A percentile compares a stretch with the other conserved stretches of the same genome.
Conservation (phyloP, 768 basidiomycete genomes). For the Naematelia encephala region DNA sequence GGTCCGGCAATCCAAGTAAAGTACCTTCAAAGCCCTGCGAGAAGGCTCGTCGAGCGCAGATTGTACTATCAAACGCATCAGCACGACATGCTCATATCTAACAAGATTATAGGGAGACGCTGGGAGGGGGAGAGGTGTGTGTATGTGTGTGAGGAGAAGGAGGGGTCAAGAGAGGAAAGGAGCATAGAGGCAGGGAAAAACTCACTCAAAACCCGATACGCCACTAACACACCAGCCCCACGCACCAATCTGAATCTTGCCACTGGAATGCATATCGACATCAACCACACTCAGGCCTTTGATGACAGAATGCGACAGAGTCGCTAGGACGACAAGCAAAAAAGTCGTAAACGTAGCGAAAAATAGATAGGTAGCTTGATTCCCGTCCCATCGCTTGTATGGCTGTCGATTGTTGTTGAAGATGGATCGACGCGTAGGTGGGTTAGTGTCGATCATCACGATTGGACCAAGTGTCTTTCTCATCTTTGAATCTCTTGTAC, state of each 20-base stretch:
- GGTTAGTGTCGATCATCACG: constrained; percentile 22
- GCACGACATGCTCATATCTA: background rate
- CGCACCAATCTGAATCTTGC: constrained; percentile 9
- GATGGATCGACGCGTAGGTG: background rate
- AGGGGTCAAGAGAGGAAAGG: too few species aligned
- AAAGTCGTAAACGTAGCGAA: constrained; percentile 32
- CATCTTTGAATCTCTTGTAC: constrained; percentile 8
- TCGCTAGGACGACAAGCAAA: constrained; percentile 24
- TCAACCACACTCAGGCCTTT: constrained; percentile 23
- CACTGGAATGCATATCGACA: constrained; percentile 10
- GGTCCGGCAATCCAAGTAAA: background rate
- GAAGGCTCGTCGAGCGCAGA: background rate
- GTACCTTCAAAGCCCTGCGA: background rate
- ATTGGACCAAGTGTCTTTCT: constrained; percentile 17
- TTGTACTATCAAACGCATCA: background rate
- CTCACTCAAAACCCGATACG: constrained; percentile 21
- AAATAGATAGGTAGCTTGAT: constrained; percentile 43
- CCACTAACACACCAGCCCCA: constrained; percentile 41
- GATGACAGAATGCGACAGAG: constrained; percentile 32
- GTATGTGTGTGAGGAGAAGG: too few species aligned
- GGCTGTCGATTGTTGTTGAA: background rate
- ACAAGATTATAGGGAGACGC: background rate
- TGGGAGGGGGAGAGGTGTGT: too few species aligned
- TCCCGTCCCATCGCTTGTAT: constrained; percentile 19
- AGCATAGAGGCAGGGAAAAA: too few species aligned